Evolutionary conservation across 345 rosid genomes (phyloP).

Genomic region (Aethionema arabicum): DNA sequence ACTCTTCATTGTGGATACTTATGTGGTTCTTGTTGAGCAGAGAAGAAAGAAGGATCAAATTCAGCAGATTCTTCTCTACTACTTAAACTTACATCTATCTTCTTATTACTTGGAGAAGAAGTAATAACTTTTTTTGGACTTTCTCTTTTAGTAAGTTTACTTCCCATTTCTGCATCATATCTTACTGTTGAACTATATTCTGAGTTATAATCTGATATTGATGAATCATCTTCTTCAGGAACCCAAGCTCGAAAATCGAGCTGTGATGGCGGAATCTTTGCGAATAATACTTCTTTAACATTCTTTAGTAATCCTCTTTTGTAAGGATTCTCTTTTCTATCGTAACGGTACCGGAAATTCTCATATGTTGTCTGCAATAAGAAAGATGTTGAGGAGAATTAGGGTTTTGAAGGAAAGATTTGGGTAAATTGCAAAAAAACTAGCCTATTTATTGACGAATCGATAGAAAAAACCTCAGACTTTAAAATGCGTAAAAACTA

Average conservation of each 20-base stretch:
- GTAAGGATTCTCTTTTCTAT: conserved; percentile 62
- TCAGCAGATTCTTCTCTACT: conserved; percentile 24
- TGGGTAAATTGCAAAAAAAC: not conserved
- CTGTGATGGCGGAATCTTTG: conserved; percentile 70
- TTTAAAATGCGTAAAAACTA: no score
- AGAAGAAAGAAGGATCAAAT: conserved; percentile 24
- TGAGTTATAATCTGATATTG: conserved; percentile 32
- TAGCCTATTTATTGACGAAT: no score
- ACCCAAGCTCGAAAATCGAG: conserved; percentile 72
- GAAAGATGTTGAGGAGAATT: not conserved
- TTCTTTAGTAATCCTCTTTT: conserved; percentile 63
- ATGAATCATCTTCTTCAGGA: conserved; percentile 35
- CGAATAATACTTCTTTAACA: conserved; percentile 67
- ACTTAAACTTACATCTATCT: conserved; percentile 16
- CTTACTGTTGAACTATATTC: conserved; percentile 33
- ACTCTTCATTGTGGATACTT: conserved; percentile 13
- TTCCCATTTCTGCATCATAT: conserved; percentile 34
- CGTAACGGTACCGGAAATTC: conserved; percentile 74
- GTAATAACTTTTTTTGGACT: conserved; percentile 33
- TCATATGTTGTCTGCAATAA: conserved; percentile 86
- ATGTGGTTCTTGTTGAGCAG: conserved; percentile 28
- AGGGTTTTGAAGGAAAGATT: not conserved
- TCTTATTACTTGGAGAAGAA: conserved; percentile 8
- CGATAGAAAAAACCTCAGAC: no score
- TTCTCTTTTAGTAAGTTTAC: conserved; percentile 31